Base-by-base conservation (phyloP, 352 stramenopile species). In the Phytopythium oedochilum region DNA sequence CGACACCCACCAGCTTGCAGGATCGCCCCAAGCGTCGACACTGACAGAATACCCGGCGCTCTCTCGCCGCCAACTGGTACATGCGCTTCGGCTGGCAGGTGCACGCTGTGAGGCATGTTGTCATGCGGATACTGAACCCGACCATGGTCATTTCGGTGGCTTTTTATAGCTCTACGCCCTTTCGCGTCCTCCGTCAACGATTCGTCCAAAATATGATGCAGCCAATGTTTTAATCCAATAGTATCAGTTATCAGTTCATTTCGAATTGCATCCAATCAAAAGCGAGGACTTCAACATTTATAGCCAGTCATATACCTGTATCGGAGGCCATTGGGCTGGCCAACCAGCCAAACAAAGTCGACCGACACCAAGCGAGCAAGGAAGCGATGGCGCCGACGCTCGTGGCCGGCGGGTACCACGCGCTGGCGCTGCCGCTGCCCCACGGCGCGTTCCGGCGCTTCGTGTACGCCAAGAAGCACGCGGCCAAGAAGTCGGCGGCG, bases 391-490 rank as follows among this genome's bases (percentile, higher is more conserved):
- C 23, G 23, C 15, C 39, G 39, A 45, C 49, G 47, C 60, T 57
- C 22, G 60, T 64, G 25, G 74, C 87, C 32, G 69, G 66, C 60
- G 81, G 83, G 34, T 94, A 92, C 71, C 83, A 87, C 53, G 68
- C 76, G 63, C 74, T 94, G 40, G 78, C 81, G 53, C 68, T 94
- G 55, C 81, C 79, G 29, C 68, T 89, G 12, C 64, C 73, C 10
- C 60, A 78, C 68, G 80, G 78, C 55, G 67, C 66, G 29, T 86
- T 90, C 60, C 61, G 60, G 26, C 79, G 75, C 49, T 89, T 87
- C 53, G 75, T 94, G 23, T 94, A 89, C 53, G 77, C 71, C 34
- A 94, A 89, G 66, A 71, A 88, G 58, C 83, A 94, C 59, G 55
- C 62, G 25, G 35, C 57, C 44, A 89, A 89, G 53, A 63, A 78